A percentile compares a stretch with the other conserved stretches of the same genome.
These are phyloP conservation scores for Termitomyces sp. DNA, from an alignment of 768 basidiomycete genomes.

Conservation along the genomic window DNA sequence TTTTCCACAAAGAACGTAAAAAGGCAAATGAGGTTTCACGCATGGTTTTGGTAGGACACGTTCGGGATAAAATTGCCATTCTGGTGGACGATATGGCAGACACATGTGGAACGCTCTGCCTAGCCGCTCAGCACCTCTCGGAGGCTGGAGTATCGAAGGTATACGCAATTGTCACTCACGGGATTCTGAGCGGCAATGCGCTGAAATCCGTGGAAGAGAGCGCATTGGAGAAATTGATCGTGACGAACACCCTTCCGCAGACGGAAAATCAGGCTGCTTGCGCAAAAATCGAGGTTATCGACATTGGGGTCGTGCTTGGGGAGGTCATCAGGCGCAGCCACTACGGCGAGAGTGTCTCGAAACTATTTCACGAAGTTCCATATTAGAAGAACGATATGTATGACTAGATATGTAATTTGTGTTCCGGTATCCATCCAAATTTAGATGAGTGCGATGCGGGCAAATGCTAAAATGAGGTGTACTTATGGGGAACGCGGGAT, in stretches of 20 bases:
- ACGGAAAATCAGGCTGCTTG: constrained; percentile 64
- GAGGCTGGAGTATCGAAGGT: constrained; percentile 86
- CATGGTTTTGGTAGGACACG: constrained; percentile 94
- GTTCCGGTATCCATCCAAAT: constrained; percentile 11
- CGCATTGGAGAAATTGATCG: constrained; percentile 87
- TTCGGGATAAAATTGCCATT: constrained; percentile 88
- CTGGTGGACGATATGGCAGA: constrained; percentile 99
- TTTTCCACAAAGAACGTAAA: constrained; percentile 99
- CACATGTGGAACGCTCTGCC: constrained; percentile 89
- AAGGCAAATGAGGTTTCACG: constrained; percentile 93
- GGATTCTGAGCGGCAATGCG: constrained; percentile 89
- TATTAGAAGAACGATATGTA: constrained; percentile 44
- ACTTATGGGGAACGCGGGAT: constrained; percentile 8
- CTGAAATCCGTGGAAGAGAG: constrained; percentile 67
- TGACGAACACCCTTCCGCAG: constrained; percentile 98
- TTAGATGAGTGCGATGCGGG: constrained; percentile 6
- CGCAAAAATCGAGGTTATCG: constrained; percentile 85
- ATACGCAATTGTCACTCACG: constrained; percentile 94
- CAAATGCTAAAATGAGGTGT: constrained; percentile 4
- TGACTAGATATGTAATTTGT: background rate
- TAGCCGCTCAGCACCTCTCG: constrained; percentile 83
- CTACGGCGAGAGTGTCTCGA: constrained; percentile 93
- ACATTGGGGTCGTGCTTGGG: constrained; percentile 90
- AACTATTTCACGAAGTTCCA: constrained; percentile 85
- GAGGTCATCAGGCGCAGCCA: constrained; percentile 95